These are phyloP conservation scores for Phytophthora kernoviae DNA, from an alignment of 352 stramenopile species.

Conservation along the genomic window DNA sequence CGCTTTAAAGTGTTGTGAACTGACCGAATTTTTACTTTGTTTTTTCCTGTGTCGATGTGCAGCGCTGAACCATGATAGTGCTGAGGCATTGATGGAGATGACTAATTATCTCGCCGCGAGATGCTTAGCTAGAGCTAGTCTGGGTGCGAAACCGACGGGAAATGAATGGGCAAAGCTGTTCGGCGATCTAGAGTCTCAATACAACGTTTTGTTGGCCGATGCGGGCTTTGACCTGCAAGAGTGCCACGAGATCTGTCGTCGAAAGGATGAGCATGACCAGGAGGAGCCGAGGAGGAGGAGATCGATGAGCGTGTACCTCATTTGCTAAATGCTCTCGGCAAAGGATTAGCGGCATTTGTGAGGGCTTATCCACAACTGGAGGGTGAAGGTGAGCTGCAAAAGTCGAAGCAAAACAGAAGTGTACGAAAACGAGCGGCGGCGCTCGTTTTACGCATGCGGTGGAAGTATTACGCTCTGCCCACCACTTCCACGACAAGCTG, in stretches of 20 bases:
- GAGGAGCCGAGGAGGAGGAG: slow-evolving; percentile 68
- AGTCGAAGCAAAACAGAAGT: slow-evolving; percentile 32
- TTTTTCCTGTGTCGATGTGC: neutral
- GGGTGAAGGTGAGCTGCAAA: neutral
- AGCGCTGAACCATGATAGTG: slow-evolving; percentile 60
- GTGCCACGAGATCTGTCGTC: slow-evolving; percentile 69
- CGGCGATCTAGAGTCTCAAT: slow-evolving; percentile 48
- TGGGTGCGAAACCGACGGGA: slow-evolving; percentile 8
- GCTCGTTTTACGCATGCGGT: slow-evolving; percentile 54
- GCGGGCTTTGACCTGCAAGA: slow-evolving; percentile 59
- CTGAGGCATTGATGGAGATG: slow-evolving; percentile 75
- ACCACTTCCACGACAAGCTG: slow-evolving; percentile 87
- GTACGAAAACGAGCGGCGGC: slow-evolving; percentile 8
- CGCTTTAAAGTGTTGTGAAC: neutral
- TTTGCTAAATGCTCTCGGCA: slow-evolving; percentile 68
- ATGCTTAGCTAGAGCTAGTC: slow-evolving; percentile 26
- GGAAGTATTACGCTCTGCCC: slow-evolving; percentile 65
- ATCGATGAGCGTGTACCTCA: slow-evolving; percentile 69
- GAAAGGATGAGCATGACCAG: slow-evolving; percentile 63
- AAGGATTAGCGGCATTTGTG: slow-evolving; percentile 56
- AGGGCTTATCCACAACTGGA: slow-evolving; percentile 25
- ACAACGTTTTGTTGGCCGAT: slow-evolving; percentile 37
- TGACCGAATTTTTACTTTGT: slow-evolving; percentile 6
- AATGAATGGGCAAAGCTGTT: slow-evolving; percentile 53
- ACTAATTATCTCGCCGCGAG: slow-evolving; percentile 67